A percentile compares a stretch with the other conserved stretches of the same genome.
These are phyloP conservation scores for Kalaharituber pfeilii DNA, from an alignment of 2,329 filamentous ascomycete genomes.

Conservation along the genomic window DNA sequence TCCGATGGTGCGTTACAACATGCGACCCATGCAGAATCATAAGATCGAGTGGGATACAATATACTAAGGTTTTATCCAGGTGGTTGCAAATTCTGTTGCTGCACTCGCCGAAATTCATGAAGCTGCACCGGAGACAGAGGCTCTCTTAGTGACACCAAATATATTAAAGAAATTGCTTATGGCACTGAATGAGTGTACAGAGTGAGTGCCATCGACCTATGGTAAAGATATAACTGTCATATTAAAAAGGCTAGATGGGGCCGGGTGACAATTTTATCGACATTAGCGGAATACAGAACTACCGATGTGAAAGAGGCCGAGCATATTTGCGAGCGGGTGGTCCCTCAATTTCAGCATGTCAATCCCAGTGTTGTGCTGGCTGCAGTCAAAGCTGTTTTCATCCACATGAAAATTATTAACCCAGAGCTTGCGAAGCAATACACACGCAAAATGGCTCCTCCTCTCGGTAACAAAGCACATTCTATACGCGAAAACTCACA, in stretches of 20 bases:
- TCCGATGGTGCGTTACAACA: conserved; percentile 50
- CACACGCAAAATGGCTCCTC: conserved; percentile 96
- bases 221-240: conserved; percentile 2
- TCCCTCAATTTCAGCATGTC: conserved; percentile 94
- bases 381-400: conserved; percentile 94
- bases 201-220: conserved; percentile 28
- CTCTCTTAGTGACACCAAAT: conserved; percentile 61
- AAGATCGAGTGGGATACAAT: neutral
- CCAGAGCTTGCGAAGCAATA: conserved; percentile 67
- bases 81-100: conserved; percentile 92
- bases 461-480: conserved; percentile 43
- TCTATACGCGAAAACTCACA: conserved; percentile 2
- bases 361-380: conserved; percentile 92
- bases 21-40: neutral
- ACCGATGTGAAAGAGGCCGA: conserved; percentile 88
- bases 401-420: conserved; percentile 78
- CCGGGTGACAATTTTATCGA: conserved; percentile 78
- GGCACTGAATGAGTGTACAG: conserved; percentile 93
- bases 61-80: conserved; percentile 5
- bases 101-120: conserved; percentile 84
- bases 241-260: conserved; percentile 50
- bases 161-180: conserved; percentile 90
- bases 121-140: conserved; percentile 74
- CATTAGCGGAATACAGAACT: conserved; percentile 72
- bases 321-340: conserved; percentile 91